phyloP scores from a whole-genome alignment of 164 flowering plant genomes.

The Annona squamosa region DNA sequence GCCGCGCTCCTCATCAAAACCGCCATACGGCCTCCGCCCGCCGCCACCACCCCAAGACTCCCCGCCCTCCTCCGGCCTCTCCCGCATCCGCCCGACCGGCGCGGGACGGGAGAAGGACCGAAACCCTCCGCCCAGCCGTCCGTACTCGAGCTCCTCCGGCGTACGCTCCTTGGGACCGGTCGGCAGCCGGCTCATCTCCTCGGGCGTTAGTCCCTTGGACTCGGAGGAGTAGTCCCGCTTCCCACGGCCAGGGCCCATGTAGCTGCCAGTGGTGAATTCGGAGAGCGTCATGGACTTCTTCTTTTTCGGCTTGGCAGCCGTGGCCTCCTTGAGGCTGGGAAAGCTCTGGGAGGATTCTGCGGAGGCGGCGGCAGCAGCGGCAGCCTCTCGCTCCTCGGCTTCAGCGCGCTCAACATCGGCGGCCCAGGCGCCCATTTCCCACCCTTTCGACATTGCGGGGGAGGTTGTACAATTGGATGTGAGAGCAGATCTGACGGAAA shows the following conservation, averaged over 20 bases:
- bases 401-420: slow-evolving; percentile 36
- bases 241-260: slow-evolving; percentile 21
- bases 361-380: slow-evolving; percentile 10
- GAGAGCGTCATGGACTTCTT: slow-evolving; percentile 48
- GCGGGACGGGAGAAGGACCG: slow-evolving; percentile 36
- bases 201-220: slow-evolving; percentile 43
- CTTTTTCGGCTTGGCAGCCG: slow-evolving; percentile 44
- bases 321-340: slow-evolving; percentile 50
- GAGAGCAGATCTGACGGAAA: not conserved
- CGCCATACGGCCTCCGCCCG: slow-evolving; percentile 35
- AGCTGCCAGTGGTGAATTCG: slow-evolving; percentile 34
- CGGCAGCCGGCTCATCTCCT: slow-evolving; percentile 62
- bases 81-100: slow-evolving; percentile 19
- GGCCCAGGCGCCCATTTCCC: slow-evolving; percentile 37
- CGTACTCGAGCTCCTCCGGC: slow-evolving; percentile 50
- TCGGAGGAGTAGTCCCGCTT: slow-evolving; percentile 17
- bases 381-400: slow-evolving; percentile 26
- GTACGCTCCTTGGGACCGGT: slow-evolving; percentile 70
- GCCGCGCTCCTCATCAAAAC: slow-evolving; percentile 63
- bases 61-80: slow-evolving; percentile 25
- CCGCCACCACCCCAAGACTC: slow-evolving; percentile 26
- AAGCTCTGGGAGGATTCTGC: slow-evolving; percentile 32
- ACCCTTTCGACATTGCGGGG: slow-evolving; percentile 28
- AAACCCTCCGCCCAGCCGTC: slow-evolving; percentile 68
- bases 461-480: slow-evolving; percentile 6